Conservation (phyloP, 2,329 filamentous ascomycete genomes). For the Fusarium clavum region DNA sequence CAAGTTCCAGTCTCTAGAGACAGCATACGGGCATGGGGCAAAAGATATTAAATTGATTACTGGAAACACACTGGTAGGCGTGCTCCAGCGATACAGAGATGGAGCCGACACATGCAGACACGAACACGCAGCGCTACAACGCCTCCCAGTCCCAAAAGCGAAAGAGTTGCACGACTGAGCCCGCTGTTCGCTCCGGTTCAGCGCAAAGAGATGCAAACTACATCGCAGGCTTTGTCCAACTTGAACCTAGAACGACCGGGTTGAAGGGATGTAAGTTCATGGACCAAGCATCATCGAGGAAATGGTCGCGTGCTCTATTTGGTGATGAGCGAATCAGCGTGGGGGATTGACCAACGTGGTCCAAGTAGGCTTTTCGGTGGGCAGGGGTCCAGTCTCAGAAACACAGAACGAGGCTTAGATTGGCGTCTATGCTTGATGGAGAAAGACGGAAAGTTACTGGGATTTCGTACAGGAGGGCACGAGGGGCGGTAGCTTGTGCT, state of each 20-base stretch:
- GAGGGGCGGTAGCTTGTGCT: conserved; percentile 15
- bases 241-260: conserved; percentile 37
- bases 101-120: conserved; percentile 29
- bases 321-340: conserved; percentile 51
- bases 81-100: conserved; percentile 18
- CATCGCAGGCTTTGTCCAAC: conserved; percentile 20
- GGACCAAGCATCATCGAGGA: conserved; percentile 59
- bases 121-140: conserved; percentile 27
- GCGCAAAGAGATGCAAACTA: conserved; percentile 21
- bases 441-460: conserved; percentile 19
- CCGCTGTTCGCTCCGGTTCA: conserved; percentile 46
- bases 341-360: conserved; percentile 52
- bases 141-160: conserved; percentile 28
- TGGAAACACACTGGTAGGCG: conserved; percentile 8
- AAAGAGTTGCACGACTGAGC: conserved; percentile 41
- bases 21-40: conserved; percentile 18
- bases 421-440: conserved; percentile 30
- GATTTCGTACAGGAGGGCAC: conserved; percentile 21
- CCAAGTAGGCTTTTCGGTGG: conserved; percentile 41
- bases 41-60: conserved; percentile 33
- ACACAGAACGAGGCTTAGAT: conserved; percentile 40
- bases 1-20: conserved; percentile 23
- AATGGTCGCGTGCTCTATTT: conserved; percentile 57
- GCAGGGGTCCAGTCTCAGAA: conserved; percentile 39
- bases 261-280: conserved; percentile 43